Evolutionary conservation across 805 yeast genomes (phyloP), one percentile per base, ranked within the genome.

Genomic region (Nakazawaea laoshanensis): DNA sequence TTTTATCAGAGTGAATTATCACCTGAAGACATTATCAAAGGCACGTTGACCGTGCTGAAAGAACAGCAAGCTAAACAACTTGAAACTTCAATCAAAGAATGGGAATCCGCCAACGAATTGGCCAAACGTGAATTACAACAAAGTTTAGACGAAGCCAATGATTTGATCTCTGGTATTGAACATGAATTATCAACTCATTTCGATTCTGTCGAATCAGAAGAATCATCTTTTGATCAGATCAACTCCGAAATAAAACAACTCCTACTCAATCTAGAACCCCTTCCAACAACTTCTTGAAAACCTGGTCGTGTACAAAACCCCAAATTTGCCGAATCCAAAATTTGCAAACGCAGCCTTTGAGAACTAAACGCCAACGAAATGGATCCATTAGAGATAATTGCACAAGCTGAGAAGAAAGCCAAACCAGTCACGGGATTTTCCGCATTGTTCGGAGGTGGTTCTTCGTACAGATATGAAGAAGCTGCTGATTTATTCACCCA

Each of bases 401-500:
- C 30, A 14, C 19, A 32, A 14, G 92, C 88, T 7, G 79, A 77
- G 40, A 78, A 74, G 59, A 75, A 77, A 48, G 70, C 74, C 37
- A 71, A 71, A 46, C 80, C 85, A 13, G 70, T 79, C 28, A 63
- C 76, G 19, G 94, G 95, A 4, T 68, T 82, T 40, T 71, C 88
- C 44, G 70, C 74, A 40, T 48, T 81, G 14, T 69, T 86, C 33
- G 81, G 89, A 4, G 69, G 80, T 1, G 67, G 80, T 7, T 66
- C 69, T 21, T 59, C 76, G 3, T 67, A 70, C 41, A 70, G 84
- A 40, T 71, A 63, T 33, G 99, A 92, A 52, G 98, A 92, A 42
- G 97, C 98, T 3, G 79, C 88, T 3, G 98, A 92, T 43, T 59
- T 85, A 19, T 89, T 78, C 51, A 66, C 80, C 15, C 94, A 88